phyloP scores from a whole-genome alignment of 1,284 basidiomycete species.

The Cutaneotrichosporon sp. region DNA sequence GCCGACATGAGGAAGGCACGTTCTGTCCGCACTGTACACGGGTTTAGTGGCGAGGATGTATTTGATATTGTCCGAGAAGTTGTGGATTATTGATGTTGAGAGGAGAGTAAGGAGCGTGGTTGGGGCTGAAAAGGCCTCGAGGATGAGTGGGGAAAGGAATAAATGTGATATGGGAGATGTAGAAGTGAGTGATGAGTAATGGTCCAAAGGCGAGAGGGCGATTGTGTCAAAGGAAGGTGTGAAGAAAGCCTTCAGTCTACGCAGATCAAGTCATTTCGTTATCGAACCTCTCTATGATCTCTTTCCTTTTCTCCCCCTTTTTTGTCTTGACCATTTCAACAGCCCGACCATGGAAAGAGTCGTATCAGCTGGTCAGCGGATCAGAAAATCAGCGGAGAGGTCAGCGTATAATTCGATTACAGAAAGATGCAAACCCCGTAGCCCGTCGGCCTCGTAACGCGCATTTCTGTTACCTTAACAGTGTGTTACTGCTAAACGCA shows the following conservation, averaged over 20 bases:
- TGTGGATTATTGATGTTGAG: not conserved
- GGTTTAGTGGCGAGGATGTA: not conserved
- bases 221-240: not conserved
- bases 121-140: too few relatives aligned
- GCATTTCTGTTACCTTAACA: not conserved
- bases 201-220: not conserved
- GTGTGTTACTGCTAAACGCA: too few relatives aligned
- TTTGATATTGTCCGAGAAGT: not conserved
- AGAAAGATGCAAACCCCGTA: not conserved
- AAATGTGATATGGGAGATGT: not conserved
- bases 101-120: too few relatives aligned
- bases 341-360: not conserved
- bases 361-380: not conserved
- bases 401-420: not conserved
- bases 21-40: not conserved
- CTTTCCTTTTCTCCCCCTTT: too few relatives aligned
- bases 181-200: not conserved
- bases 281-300: not conserved
- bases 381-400: not conserved
- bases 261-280: too few relatives aligned
- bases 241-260: not conserved
- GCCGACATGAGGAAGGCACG: not conserved
- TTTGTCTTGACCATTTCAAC: too few relatives aligned
- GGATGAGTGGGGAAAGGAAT: too few relatives aligned
- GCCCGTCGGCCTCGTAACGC: too few relatives aligned